Evolutionary conservation across 169 alveolate genomes (phyloP), one percentile per base, ranked within the genome.

Genomic region (Ichthyophthirius multifiliis): DNA sequence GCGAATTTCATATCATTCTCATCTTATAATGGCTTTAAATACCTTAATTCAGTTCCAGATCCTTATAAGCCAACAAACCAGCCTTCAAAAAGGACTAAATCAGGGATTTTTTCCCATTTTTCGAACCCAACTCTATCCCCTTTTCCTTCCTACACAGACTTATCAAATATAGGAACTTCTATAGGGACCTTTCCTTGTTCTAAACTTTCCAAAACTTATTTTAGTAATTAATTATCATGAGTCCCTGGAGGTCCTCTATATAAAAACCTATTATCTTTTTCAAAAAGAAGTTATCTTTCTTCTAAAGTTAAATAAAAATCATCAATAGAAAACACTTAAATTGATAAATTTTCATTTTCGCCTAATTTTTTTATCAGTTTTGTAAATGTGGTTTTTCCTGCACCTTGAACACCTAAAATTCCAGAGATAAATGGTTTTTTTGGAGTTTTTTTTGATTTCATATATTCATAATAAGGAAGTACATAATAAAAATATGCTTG

Each of bases 221-320:
- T 27, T 0, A 55, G 71, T 0, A 16, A 55, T 27, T 55, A 27
- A 12, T 27, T 55, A 20, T 55, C 39, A 27, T 55, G 71, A 0
- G 71, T 55, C 13, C 71, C 71, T 20, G 71, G 71, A 55, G 71
- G 71, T 3, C 71, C 71, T 55, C 71, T 55, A 7, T 55, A 55
- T 5, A 10, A 1, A 15, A 55, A 0, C 31, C 71, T 55, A 20
- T 34, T 34, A 55, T 55, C 71, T 55, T 55, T 20, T 7, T 55
- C 34, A 27, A 27, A 4, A 10, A 55, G 39, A 3, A 10, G 13
- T 7, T 27, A 18, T 55, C 71, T 55, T 10, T 55, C 71, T 27
- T 55, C 15, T 4, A 15, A 55, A 16, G 23, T 55, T 27, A 55
- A 27, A 23, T 55, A 55, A 55, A 55, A 55, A 55, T 55, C 71